Conservation (phyloP, 805 yeast genomes). For the Monosporozyma aquatica region DNA sequence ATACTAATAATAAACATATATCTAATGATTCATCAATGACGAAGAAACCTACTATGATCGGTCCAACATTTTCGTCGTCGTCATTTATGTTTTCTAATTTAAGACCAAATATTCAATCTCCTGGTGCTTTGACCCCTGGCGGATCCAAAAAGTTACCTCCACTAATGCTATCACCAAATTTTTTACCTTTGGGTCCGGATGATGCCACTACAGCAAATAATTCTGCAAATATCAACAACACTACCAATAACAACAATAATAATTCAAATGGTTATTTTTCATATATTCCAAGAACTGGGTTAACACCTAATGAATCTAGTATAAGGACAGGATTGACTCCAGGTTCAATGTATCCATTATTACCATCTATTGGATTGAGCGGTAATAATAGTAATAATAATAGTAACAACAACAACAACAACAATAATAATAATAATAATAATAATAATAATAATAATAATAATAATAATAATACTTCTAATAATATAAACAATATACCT, state of each 20-base stretch:
- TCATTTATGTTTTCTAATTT: neutral
- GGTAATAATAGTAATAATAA: neutral
- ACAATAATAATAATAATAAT: neutral
- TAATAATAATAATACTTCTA: neutral
- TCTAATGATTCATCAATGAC: too few relatives aligned
- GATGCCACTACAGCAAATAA: neutral
- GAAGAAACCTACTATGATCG: neutral
- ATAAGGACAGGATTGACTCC: constrained; percentile 68
- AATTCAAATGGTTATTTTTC: constrained; percentile 6
- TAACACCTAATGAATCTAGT: constrained; percentile 70
- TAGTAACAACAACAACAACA: neutral
- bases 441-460: neutral
- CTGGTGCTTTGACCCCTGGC: constrained; percentile 49
- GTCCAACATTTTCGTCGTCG: constrained; percentile 1
- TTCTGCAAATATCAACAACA: neutral
- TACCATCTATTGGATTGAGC: constrained; percentile 11
- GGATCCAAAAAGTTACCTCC: constrained; percentile 48
- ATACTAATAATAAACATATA: neutral
- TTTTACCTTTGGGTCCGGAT: constrained; percentile 2
- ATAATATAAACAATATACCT: too few relatives aligned
- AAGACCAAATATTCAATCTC: constrained; percentile 23
- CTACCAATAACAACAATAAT: neutral
- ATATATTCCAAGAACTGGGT: constrained; percentile 39
- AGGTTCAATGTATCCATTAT: constrained; percentile 17
- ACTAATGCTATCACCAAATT: constrained; percentile 9